phyloP scores from a whole-genome alignment of 495 filamentous ascomycete species.

The Xylaria flabelliformis region DNA sequence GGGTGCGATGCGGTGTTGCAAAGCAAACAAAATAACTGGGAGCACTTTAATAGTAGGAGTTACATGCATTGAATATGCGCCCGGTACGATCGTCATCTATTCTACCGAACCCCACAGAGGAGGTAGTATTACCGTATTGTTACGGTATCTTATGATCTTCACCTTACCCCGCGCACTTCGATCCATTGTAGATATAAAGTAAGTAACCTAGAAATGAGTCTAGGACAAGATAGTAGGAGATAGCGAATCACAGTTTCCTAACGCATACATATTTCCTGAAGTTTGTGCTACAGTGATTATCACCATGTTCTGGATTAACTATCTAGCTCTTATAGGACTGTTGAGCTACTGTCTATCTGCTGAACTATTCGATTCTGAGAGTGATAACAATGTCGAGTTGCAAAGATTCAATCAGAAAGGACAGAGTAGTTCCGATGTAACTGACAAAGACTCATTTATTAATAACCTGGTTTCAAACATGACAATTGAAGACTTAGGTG shows the following conservation, averaged over 20 bases:
- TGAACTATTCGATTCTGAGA: not conserved
- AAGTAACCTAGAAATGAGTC: not conserved
- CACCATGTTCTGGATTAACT: not conserved
- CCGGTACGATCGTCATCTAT: not conserved
- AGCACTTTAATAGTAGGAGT: not conserved
- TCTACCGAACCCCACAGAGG: conserved; percentile 9
- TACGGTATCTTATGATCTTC: conserved; percentile 8
- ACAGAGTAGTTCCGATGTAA: not conserved
- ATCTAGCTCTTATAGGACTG: not conserved
- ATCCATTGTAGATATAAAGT: not conserved
- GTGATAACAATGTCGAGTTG: not conserved
- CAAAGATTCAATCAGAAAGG: not conserved
- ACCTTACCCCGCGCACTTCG: conserved; percentile 15
- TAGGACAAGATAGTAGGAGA: not conserved
- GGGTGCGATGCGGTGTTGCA: too few species aligned
- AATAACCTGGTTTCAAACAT: conserved; percentile 39
- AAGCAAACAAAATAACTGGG: not conserved
- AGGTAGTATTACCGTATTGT: conserved; percentile 1
- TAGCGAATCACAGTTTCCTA: not conserved
- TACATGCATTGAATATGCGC: not conserved
- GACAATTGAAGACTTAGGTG: conserved; percentile 42
- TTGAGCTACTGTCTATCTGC: not conserved
- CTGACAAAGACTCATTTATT: conserved; percentile 35
- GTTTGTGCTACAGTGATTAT: not conserved
- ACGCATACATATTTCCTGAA: not conserved